phyloP scores from a whole-genome alignment of 2,329 filamentous ascomycete genomes.

The Penicillium sp. region DNA sequence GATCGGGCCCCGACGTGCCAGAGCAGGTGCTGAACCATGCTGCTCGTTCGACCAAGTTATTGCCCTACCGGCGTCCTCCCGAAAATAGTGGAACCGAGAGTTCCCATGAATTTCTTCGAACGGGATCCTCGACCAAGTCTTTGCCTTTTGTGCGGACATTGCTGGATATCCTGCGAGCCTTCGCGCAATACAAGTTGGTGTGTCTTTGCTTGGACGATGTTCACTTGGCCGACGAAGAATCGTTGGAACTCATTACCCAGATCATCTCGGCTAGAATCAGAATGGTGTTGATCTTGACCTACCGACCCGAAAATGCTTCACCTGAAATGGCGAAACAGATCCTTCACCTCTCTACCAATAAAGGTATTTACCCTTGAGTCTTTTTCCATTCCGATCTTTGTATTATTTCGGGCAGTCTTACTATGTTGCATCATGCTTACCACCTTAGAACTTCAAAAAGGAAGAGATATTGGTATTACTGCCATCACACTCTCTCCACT shows the following conservation, averaged over 20 bases:
- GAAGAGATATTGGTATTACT: too few species aligned
- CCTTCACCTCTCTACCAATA: neutral
- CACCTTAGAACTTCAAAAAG: too few species aligned
- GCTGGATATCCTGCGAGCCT: slow-evolving; percentile 3
- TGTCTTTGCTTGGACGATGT: slow-evolving; percentile 5
- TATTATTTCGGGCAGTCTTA: too few species aligned
- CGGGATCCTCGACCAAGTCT: slow-evolving; percentile 3
- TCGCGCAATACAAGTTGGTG: slow-evolving; percentile 3
- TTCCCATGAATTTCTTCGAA: slow-evolving; percentile 5
- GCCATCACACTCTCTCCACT: neutral
- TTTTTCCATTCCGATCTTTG: neutral
- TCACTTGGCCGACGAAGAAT: slow-evolving; percentile 1
- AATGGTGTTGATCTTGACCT: neutral
- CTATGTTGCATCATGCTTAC: too few species aligned
- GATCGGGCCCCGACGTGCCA: slow-evolving; percentile 19
- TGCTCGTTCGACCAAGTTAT: too few species aligned
- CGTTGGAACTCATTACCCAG: slow-evolving; percentile 3
- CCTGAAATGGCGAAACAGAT: neutral
- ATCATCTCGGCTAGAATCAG: neutral
- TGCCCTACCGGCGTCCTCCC: neutral
- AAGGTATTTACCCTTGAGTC: neutral
- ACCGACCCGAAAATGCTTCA: slow-evolving; percentile 2
- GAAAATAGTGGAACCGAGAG: neutral
- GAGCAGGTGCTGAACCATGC: too few species aligned
- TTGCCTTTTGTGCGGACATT: slow-evolving; percentile 3